Evolutionary conservation across 441 rosid genomes (phyloP).

Genomic region (Syzygium syzygioides): DNA sequence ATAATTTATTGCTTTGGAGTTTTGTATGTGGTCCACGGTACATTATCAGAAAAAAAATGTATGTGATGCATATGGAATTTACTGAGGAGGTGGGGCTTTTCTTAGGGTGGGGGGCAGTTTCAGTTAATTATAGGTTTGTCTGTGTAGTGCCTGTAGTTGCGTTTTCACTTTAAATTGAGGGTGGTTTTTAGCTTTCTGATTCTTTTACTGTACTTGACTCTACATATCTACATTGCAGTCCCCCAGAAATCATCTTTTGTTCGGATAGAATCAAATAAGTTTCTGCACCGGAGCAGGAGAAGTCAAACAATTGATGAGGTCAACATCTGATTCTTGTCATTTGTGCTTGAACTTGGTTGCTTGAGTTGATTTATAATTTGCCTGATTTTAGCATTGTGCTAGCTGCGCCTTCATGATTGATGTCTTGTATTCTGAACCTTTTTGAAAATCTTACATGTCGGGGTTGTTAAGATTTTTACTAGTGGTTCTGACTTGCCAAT

Average conservation of each 20-base stretch:
- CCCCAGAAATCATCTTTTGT: conserved; percentile 53
- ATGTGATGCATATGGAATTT: neutral
- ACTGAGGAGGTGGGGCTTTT: neutral
- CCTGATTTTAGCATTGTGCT: neutral
- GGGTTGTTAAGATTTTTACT: neutral
- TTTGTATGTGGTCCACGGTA: neutral
- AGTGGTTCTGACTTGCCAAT: neutral
- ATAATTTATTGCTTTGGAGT: neutral
- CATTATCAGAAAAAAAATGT: neutral
- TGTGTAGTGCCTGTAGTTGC: neutral
- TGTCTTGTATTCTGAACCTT: neutral
- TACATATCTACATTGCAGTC: conserved; percentile 31
- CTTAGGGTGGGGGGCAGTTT: neutral
- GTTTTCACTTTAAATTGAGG: neutral
- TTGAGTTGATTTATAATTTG: conserved; percentile 1
- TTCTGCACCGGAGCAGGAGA: conserved; percentile 80
- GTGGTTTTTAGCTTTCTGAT: conserved; percentile 4
- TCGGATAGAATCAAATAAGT: conserved; percentile 67
- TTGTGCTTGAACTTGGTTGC: conserved; percentile 2
- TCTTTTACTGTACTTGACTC: neutral
- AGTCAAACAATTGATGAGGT: conserved; percentile 97
- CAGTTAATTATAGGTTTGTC: neutral
- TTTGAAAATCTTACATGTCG: neutral
- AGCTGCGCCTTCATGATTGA: neutral
- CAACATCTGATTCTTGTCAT: conserved; percentile 17